A percentile compares a stretch with the other conserved stretches of the same genome.
Conservation (phyloP, 257 asterid species). For the Plectranthus barbatus region DNA sequence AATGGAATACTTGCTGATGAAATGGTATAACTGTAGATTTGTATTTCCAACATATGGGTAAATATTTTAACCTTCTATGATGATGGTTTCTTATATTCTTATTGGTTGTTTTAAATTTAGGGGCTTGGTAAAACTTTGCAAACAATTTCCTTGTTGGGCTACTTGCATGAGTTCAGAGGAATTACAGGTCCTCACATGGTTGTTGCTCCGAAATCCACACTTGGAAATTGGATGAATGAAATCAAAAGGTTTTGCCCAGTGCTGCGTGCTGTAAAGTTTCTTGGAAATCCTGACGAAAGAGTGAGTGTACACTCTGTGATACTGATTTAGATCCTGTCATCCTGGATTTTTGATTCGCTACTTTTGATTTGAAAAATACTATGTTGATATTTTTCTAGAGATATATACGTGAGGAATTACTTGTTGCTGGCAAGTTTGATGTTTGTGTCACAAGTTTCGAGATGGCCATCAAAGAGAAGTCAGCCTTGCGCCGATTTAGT, state of each 20-base stretch:
- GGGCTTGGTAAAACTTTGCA: constrained; percentile 98
- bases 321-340: constrained; percentile 1
- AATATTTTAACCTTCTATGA: background rate
- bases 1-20: constrained; percentile 99
- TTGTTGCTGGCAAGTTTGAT: constrained; percentile 96
- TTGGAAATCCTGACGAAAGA: constrained; percentile 98
- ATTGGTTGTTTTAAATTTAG: constrained; percentile 26
- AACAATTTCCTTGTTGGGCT: constrained; percentile 92
- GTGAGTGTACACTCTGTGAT: constrained; percentile 46
- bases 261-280: constrained; percentile 89
- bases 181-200: constrained; percentile 99
- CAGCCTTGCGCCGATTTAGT: constrained; percentile 78
- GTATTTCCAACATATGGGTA: background rate
- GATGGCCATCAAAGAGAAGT: constrained; percentile 96
- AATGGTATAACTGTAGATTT: constrained; percentile 46
- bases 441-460: constrained; percentile 97
- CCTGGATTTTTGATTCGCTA: background rate
- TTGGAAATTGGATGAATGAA: constrained; percentile 99
- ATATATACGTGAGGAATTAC: constrained; percentile 84
- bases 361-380: background rate
- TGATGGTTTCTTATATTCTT: background rate
- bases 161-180: constrained; percentile 91
- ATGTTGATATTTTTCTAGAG: constrained; percentile 39
- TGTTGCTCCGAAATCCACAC: constrained; percentile 98
- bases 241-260: constrained; percentile 89